Evolutionary conservation across 495 filamentous ascomycete genomes (phyloP), one percentile per base, ranked within the genome.

Genomic region (Entonaema liquescens): DNA sequence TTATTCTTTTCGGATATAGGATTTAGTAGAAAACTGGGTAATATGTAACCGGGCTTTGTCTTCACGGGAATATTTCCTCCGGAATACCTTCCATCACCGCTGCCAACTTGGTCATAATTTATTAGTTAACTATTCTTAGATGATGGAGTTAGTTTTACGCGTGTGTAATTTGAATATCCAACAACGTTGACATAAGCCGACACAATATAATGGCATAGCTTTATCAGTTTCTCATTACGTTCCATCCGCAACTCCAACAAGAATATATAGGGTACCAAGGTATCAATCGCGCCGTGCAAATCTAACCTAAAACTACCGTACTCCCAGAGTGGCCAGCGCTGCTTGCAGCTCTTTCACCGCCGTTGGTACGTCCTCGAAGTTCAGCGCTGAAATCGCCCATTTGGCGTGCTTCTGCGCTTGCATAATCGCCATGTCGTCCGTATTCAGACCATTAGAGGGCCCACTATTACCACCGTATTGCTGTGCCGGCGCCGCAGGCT

Each of bases 301-400:
- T 55, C 4, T 1, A 23, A 17, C 6, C 13, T 13, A 12, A 23
- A 38, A 8, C 29, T 36, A 83, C 33, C 74, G 73, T 26, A 80
- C 91, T 6, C 91, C 92, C 31, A 95, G 77, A n/a, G 82, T 76
- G 58, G 85, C 79, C 68, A 99, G 81, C 44, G 95, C 96, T 49
- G 84, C 86, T 68, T 86, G 87, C 60, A 98, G 79, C 74, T 99
- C 94, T 76, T 89, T 90, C 5, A 98, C 90, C 0, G 95, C 95
- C 0, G 96, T 99, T 25, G 89, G 82, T 9, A 97, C 91, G 81
- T 99, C 95, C 74, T 99, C 95, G 79, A 98, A 99, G 76, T 97
- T 95, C 58, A 99, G 81, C 5, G 95, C 95, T 21, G 95, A 98
- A 33, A 98, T 94, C 0, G 95, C 96, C 94, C 94, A 99, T 74